Conservation (phyloP, 2,329 filamentous ascomycete species). For the Meredithiella fracta region DNA sequence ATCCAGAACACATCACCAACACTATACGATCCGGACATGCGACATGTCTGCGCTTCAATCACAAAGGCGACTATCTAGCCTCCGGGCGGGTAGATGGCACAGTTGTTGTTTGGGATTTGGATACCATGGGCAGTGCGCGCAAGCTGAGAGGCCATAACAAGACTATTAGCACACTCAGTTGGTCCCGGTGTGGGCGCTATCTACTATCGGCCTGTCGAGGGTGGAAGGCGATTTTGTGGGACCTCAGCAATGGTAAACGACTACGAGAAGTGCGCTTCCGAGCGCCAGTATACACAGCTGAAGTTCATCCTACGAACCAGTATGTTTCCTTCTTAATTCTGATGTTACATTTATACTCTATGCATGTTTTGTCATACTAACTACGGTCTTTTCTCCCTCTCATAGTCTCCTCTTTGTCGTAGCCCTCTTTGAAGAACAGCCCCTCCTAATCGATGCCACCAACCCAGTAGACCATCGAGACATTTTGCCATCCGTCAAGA, state of each 20-base stretch:
- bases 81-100: constrained; percentile 89
- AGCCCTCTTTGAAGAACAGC: constrained; percentile 85
- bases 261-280: constrained; percentile 79
- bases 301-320: constrained; percentile 84
- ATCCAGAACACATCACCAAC: constrained; percentile 76
- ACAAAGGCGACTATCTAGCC: constrained; percentile 83
- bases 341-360: background rate
- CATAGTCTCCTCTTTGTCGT: constrained; percentile 67
- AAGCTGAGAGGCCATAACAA: constrained; percentile 87
- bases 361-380: constrained; percentile 15
- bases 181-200: constrained; percentile 84
- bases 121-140: constrained; percentile 89
- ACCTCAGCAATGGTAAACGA: constrained; percentile 53
- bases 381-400: constrained; percentile 2
- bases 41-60: constrained; percentile 69
- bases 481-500: constrained; percentile 65
- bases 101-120: constrained; percentile 89
- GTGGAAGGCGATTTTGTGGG: constrained; percentile 94
- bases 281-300: constrained; percentile 86
- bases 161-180: constrained; percentile 87
- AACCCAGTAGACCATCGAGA: constrained; percentile 55
- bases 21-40: constrained; percentile 60
- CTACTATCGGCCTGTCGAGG: constrained; percentile 86
- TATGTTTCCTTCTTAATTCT: constrained; percentile 26
- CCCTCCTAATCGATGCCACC: constrained; percentile 69